Evolutionary conservation across 441 rosid species (phyloP).

Genomic region (Daphne laureola): DNA sequence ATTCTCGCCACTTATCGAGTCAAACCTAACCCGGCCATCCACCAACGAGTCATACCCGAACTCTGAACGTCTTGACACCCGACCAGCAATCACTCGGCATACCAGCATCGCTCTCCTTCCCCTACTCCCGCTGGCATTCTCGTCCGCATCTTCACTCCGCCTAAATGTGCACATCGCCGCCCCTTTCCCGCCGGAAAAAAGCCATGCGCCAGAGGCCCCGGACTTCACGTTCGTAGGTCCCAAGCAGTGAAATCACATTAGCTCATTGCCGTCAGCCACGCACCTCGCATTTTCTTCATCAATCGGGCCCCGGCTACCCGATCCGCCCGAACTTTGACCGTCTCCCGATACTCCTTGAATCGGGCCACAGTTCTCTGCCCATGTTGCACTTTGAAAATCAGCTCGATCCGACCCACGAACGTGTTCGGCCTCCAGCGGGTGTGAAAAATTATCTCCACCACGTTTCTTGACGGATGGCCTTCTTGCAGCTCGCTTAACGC

Average conservation of each 20-base stretch:
- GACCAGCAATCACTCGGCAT: slow-evolving; percentile 81
- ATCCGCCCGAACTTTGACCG: slow-evolving; percentile 47
- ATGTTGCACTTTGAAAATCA: slow-evolving; percentile 83
- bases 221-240: slow-evolving; percentile 49
- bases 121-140: slow-evolving; percentile 66
- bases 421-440: slow-evolving; percentile 78
- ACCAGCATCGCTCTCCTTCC: slow-evolving; percentile 90
- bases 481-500: slow-evolving; percentile 65
- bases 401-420: slow-evolving; percentile 73
- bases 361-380: slow-evolving; percentile 57
- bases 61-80: slow-evolving; percentile 48
- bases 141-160: slow-evolving; percentile 76
- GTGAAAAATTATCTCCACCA: slow-evolving; percentile 87
- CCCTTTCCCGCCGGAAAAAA: slow-evolving; percentile 49
- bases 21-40: slow-evolving; percentile 47
- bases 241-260: slow-evolving; percentile 81
- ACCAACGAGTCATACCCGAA: slow-evolving; percentile 29
- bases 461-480: slow-evolving; percentile 88
- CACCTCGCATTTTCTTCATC: slow-evolving; percentile 68
- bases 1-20: slow-evolving; percentile 72
- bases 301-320: slow-evolving; percentile 14
- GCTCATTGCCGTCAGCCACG: slow-evolving; percentile 88
- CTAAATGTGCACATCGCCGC: slow-evolving; percentile 59
- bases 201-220: slow-evolving; percentile 53
- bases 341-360: slow-evolving; percentile 85